Evolutionary conservation across 108 stramenopile species (phyloP).

Genomic region (Seminavis robusta): DNA sequence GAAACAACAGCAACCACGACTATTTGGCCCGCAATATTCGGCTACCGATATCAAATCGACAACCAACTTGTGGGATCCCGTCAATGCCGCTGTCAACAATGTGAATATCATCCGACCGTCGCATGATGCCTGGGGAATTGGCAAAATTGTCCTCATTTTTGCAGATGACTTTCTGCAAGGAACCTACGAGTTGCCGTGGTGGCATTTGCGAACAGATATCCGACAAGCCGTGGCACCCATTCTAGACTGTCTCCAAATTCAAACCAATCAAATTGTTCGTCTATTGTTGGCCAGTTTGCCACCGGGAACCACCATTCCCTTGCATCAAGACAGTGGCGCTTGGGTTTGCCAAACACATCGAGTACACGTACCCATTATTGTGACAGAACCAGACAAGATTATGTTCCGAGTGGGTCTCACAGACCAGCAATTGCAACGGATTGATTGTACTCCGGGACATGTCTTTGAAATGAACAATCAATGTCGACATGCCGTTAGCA

Average conservation of each 20-base stretch:
- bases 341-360: slow-evolving; percentile 96
- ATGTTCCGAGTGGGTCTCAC: slow-evolving; percentile 88
- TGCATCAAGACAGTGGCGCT: slow-evolving; percentile 97
- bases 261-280: slow-evolving; percentile 64
- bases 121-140: slow-evolving; percentile 97
- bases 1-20: slow-evolving; percentile 5
- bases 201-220: slow-evolving; percentile 52
- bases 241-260: slow-evolving; percentile 51
- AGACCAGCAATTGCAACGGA: slow-evolving; percentile 57
- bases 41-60: slow-evolving; percentile 6
- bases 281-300: slow-evolving; percentile 92
- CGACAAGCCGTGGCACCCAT: slow-evolving; percentile 74
- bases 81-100: slow-evolving; percentile 74
- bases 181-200: slow-evolving; percentile 91
- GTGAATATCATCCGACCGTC: slow-evolving; percentile 82
- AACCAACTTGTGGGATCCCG: slow-evolving; percentile 75
- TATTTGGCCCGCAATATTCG: neutral
- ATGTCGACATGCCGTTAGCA: slow-evolving; percentile 93
- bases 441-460: slow-evolving; percentile 80
- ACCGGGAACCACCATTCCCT: slow-evolving; percentile 91
- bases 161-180: slow-evolving; percentile 94
- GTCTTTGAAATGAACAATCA: slow-evolving; percentile 99
- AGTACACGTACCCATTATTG: slow-evolving; percentile 90
- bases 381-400: slow-evolving; percentile 62
- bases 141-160: slow-evolving; percentile 92